phyloP scores from a whole-genome alignment of 2,329 filamentous ascomycete species.

The Pseudogymnoascus sp. region DNA sequence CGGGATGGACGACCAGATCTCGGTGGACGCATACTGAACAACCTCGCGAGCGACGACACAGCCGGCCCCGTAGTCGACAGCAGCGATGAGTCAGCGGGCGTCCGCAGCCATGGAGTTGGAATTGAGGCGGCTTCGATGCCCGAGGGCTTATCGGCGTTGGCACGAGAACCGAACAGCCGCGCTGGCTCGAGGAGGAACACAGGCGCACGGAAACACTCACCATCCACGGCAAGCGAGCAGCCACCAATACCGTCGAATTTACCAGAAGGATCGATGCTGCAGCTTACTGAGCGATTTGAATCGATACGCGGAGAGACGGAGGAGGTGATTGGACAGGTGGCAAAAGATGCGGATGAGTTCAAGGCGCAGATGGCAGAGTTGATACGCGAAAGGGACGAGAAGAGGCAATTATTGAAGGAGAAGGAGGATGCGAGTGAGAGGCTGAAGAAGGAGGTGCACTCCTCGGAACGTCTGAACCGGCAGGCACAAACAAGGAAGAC shows the following conservation, averaged over 20 bases:
- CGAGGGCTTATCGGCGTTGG: conserved; percentile 50
- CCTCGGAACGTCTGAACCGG: conserved; percentile 72
- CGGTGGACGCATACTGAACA: conserved; percentile 47
- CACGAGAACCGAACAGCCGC: conserved; percentile 55
- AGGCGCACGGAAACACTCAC: conserved; percentile 66
- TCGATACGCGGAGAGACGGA: conserved; percentile 75
- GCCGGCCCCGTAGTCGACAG: conserved; percentile 35
- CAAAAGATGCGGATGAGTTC: conserved; percentile 63
- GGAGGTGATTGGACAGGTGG: conserved; percentile 60
- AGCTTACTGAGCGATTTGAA: conserved; percentile 75
- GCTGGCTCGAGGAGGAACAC: conserved; percentile 53
- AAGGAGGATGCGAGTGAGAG: conserved; percentile 87
- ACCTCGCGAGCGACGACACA: conserved; percentile 45
- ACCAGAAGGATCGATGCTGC: conserved; percentile 59
- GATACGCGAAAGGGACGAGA: conserved; percentile 67
- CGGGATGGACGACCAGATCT: conserved; percentile 55
- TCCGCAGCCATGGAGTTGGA: conserved; percentile 40
- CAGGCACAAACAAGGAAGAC: conserved; percentile 68
- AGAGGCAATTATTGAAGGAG: conserved; percentile 70
- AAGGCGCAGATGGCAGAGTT: conserved; percentile 57
- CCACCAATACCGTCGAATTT: conserved; percentile 40
- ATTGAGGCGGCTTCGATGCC: conserved; percentile 54
- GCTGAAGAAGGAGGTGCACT: conserved; percentile 70
- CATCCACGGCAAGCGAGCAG: conserved; percentile 54
- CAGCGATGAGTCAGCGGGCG: conserved; percentile 36